Percentiles rank a stretch among this genome's conserved stretches.
Conservation (phyloP, 352 stramenopile species). For the Globisporangium radiosum region DNA sequence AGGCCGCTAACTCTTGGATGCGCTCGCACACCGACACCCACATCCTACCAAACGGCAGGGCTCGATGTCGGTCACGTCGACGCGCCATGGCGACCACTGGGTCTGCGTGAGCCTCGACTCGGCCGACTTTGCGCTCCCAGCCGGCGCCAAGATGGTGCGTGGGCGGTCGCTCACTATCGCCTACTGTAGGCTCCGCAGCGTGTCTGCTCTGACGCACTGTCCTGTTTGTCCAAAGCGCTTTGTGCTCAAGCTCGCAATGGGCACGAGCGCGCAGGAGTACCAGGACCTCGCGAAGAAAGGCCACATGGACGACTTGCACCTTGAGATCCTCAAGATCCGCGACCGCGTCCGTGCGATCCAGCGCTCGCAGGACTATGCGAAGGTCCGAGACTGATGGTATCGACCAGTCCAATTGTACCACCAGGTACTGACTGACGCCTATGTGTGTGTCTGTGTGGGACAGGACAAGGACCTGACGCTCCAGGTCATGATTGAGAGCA, state of each 20-base stretch:
- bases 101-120: conserved; percentile 67
- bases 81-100: conserved; percentile 60
- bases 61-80: conserved; percentile 58
- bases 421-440: too few relatives aligned
- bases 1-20: not conserved
- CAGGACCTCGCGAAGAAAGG: conserved; percentile 77
- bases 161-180: too few relatives aligned
- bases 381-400: conserved; percentile 22
- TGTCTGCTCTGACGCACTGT: not conserved
- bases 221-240: conserved; percentile 35
- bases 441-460: not conserved
- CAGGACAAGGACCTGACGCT: conserved; percentile 68
- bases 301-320: conserved; percentile 74
- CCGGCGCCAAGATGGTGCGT: conserved; percentile 56
- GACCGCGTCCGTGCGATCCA: conserved; percentile 77
- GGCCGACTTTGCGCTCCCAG: conserved; percentile 52
- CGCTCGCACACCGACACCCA: not conserved
- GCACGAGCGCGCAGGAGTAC: conserved; percentile 71
- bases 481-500: conserved; percentile 69
- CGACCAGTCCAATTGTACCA: too few relatives aligned
- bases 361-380: conserved; percentile 80
- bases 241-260: conserved; percentile 59
- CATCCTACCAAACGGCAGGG: conserved; percentile 24
- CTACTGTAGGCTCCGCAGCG: too few relatives aligned
- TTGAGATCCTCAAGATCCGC: conserved; percentile 73